A percentile compares a stretch with the other conserved stretches of the same genome.
phyloP scores from a whole-genome alignment of 768 basidiomycete genomes.

The Mycena rebaudengoi region DNA sequence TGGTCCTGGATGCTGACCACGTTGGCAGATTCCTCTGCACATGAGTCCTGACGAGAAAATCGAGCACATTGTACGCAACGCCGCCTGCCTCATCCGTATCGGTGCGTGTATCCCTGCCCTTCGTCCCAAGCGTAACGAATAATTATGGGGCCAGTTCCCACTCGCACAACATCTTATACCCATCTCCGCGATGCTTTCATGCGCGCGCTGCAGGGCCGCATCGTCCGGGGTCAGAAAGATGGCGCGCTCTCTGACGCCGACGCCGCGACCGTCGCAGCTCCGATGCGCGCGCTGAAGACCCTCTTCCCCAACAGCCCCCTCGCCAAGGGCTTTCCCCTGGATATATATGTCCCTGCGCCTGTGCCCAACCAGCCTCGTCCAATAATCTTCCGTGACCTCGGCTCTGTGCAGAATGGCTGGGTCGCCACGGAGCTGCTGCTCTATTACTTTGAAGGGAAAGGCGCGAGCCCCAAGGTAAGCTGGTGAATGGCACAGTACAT shows the following conservation, averaged over 20 bases:
- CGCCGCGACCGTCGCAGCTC: slow-evolving; percentile 63
- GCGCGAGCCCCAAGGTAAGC: slow-evolving; percentile 76
- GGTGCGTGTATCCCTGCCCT: no score
- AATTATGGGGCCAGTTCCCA: no score
- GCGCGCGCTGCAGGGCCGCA: slow-evolving; percentile 71
- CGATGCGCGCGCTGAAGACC: slow-evolving; percentile 76
- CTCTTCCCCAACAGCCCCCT: slow-evolving; percentile 78
- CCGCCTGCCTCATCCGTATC: slow-evolving; percentile 79
- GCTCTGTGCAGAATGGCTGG: slow-evolving; percentile 77
- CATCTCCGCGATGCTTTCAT: slow-evolving; percentile 88
- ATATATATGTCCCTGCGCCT: slow-evolving; percentile 73
- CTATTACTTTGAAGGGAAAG: slow-evolving; percentile 77
- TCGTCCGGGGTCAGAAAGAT: slow-evolving; percentile 59
- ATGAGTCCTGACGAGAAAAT: slow-evolving; percentile 78
- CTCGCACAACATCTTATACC: slow-evolving; percentile 76
- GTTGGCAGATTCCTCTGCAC: slow-evolving; percentile 54
- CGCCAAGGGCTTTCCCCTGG: slow-evolving; percentile 71
- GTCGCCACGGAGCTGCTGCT: slow-evolving; percentile 76
- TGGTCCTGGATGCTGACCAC: no score
- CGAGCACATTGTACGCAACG: slow-evolving; percentile 68
- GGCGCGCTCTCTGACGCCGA: slow-evolving; percentile 66
- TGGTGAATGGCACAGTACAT: background rate
- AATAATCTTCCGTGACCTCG: slow-evolving; percentile 76
- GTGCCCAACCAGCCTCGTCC: slow-evolving; percentile 57
- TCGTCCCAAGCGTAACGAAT: background rate